These are phyloP conservation scores for Fusarium protoensiforme DNA, from an alignment of 2,329 filamentous ascomycete genomes.

Conservation along the genomic window DNA sequence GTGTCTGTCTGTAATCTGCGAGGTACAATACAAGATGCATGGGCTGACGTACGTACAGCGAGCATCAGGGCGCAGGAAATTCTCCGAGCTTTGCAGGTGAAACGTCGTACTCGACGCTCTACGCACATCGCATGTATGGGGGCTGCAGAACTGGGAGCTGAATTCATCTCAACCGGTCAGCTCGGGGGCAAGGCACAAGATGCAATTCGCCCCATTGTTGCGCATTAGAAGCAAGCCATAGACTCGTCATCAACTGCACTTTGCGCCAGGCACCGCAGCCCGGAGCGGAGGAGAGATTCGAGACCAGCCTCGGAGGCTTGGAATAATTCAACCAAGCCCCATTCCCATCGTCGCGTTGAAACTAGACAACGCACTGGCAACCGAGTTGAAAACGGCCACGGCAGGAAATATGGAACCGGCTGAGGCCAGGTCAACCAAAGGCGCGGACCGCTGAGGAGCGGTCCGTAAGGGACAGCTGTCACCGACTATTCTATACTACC, in stretches of 20 bases:
- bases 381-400: neutral
- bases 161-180: constrained; percentile 6
- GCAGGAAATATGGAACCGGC: neutral
- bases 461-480: constrained; percentile 4
- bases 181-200: neutral
- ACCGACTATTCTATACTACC: constrained; percentile 9
- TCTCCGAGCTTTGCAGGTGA: constrained; percentile 9
- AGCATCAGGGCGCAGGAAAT: neutral
- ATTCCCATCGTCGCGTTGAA: neutral
- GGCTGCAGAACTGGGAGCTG: neutral
- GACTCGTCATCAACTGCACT: constrained; percentile 5
- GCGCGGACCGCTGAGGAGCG: constrained; percentile 2
- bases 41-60: neutral
- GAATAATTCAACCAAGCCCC: neutral
- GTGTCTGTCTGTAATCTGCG: neutral
- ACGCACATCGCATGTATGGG: constrained; percentile 1
- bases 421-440: neutral
- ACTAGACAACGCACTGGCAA: neutral
- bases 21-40: neutral
- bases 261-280: neutral
- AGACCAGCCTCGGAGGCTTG: neutral
- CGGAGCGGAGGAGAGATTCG: neutral
- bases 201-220: neutral
- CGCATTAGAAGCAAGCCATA: neutral
- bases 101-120: neutral